Evolutionary conservation across 2,329 filamentous ascomycete species (phyloP).

Genomic region (Aureobasidium zeae): DNA sequence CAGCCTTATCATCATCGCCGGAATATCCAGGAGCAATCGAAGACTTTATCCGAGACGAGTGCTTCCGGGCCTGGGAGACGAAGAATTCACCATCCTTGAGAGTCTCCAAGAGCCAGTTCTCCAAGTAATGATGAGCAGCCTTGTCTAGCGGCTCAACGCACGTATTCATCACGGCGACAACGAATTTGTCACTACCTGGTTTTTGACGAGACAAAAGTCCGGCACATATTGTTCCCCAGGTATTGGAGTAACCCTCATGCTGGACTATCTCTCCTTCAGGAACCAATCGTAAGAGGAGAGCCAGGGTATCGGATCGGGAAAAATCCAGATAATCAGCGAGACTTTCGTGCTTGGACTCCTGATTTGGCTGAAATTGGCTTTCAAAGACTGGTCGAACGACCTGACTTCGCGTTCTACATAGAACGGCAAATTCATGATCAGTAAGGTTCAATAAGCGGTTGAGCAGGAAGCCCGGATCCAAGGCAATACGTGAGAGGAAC

Average conservation of each 20-base stretch:
- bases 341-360: slow-evolving; percentile 48
- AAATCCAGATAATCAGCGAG: slow-evolving; percentile 81
- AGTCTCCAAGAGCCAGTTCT: slow-evolving; percentile 90
- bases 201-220: slow-evolving; percentile 70
- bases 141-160: slow-evolving; percentile 83
- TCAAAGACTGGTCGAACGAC: slow-evolving; percentile 34
- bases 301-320: slow-evolving; percentile 78
- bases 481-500: slow-evolving; percentile 73
- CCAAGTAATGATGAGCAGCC: slow-evolving; percentile 81
- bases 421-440: slow-evolving; percentile 58
- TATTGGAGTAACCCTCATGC: slow-evolving; percentile 45
- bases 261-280: not conserved
- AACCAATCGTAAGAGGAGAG: slow-evolving; percentile 61
- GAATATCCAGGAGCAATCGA: slow-evolving; percentile 60
- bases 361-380: slow-evolving; percentile 25
- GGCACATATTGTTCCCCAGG: slow-evolving; percentile 83
- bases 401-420: not conserved
- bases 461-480: slow-evolving; percentile 80
- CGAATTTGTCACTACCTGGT: slow-evolving; percentile 66
- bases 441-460: slow-evolving; percentile 68
- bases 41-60: slow-evolving; percentile 56
- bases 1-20: slow-evolving; percentile 68
- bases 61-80: slow-evolving; percentile 74
- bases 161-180: slow-evolving; percentile 75
- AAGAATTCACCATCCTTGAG: slow-evolving; percentile 88